A percentile compares a stretch with the other conserved stretches of the same genome.
Evolutionary conservation across 176 grass and related monocot species (phyloP).

Genomic region (Juncus inflexus): DNA sequence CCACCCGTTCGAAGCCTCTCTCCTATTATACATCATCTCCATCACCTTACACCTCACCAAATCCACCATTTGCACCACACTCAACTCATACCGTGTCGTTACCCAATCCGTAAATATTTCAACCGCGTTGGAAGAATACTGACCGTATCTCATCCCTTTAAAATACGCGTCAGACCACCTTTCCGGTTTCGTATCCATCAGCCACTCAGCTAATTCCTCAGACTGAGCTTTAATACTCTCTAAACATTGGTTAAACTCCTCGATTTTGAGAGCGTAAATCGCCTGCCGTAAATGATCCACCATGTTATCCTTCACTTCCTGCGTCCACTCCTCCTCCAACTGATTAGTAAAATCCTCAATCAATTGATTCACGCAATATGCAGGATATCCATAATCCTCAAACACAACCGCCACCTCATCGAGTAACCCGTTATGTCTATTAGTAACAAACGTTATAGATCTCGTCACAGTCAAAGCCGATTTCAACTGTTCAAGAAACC

Average conservation of each 20-base stretch:
- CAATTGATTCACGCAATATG: conserved; percentile 60
- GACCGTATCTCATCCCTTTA: conserved; percentile 62
- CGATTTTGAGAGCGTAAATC: conserved; percentile 65
- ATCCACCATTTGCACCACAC: conserved; percentile 84
- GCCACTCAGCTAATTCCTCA: conserved; percentile 79
- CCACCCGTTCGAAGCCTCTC: conserved; percentile 68
- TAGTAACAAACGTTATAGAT: conserved; percentile 75
- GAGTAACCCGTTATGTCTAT: conserved; percentile 69
- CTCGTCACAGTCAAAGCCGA: conserved; percentile 47
- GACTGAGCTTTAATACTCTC: conserved; percentile 67
- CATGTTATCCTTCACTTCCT: conserved; percentile 64
- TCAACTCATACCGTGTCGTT: conserved; percentile 62
- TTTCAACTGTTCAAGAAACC: conserved; percentile 88
- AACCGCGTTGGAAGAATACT: conserved; percentile 61
- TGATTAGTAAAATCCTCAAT: conserved; percentile 77
- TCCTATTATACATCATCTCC: conserved; percentile 88
- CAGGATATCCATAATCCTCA: conserved; percentile 60
- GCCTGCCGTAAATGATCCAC: conserved; percentile 66
- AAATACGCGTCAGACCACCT: conserved; percentile 90
- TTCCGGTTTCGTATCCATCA: conserved; percentile 81
- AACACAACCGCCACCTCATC: conserved; percentile 64
- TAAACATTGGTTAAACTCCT: conserved; percentile 67
- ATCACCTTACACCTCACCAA: conserved; percentile 79
- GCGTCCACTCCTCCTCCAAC: conserved; percentile 63
- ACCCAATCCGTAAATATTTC: conserved; percentile 67